Percentiles rank a stretch among this genome's conserved stretches.
phyloP scores from a whole-genome alignment of 768 basidiomycete species.

The Podaxis sp. region DNA sequence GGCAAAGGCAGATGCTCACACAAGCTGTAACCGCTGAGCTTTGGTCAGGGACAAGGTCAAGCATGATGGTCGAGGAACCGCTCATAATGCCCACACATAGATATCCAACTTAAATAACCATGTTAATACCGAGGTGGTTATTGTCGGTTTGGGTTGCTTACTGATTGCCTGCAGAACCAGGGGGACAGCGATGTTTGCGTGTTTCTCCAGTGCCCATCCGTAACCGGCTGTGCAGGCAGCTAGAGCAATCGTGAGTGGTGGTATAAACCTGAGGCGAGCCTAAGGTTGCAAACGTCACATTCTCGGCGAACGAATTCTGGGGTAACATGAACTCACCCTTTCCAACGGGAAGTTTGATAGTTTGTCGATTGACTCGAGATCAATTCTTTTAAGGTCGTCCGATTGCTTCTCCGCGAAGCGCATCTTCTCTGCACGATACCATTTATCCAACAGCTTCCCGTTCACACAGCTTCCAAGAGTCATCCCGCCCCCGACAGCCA shows the following conservation, averaged over 20 bases:
- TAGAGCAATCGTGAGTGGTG: conserved; percentile 29
- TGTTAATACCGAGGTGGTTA: neutral
- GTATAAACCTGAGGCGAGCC: conserved; percentile 24
- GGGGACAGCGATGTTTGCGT: conserved; percentile 50
- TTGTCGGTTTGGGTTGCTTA: conserved; percentile 19
- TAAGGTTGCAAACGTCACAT: neutral
- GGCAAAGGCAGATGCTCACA: conserved; percentile 37
- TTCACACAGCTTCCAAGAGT: conserved; percentile 53
- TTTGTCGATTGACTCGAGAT: conserved; percentile 25
- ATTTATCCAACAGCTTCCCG: conserved; percentile 65
- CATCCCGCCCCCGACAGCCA: conserved; percentile 75
- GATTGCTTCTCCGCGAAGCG: conserved; percentile 23
- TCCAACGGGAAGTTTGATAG: conserved; percentile 54
- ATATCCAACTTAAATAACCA: conserved; percentile 45
- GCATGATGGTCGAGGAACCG: conserved; percentile 56
- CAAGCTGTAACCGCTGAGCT: conserved; percentile 73
- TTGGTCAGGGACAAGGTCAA: conserved; percentile 63
- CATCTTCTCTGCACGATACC: conserved; percentile 49
- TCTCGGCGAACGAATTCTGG: neutral
- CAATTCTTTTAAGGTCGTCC: conserved; percentile 9
- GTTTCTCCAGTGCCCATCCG: conserved; percentile 57
- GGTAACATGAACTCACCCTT: conserved; percentile 26
- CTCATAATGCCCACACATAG: conserved; percentile 51
- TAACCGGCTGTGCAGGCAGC: conserved; percentile 49
- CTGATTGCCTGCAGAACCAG: conserved; percentile 47